Evolutionary conservation across 2,329 filamentous ascomycete species (phyloP).

Genomic region (Ophiostoma triangulosporum): DNA sequence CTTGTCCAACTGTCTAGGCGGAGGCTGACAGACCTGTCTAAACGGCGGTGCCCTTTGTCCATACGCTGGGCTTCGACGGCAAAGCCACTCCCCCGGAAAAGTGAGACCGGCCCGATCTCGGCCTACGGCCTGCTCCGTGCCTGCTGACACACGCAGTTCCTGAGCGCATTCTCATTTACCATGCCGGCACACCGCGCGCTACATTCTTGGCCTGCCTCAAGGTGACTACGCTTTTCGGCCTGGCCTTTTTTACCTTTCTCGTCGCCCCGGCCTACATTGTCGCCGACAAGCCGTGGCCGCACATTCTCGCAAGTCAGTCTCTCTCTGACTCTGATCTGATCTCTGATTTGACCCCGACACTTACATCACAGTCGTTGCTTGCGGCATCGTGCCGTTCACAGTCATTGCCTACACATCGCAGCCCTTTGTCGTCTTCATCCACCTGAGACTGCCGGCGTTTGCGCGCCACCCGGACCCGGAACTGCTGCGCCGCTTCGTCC

Average conservation of each 20-base stretch:
- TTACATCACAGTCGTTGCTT: constrained; percentile 34
- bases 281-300: constrained; percentile 24
- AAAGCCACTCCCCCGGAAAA: background rate
- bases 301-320: constrained; percentile 25
- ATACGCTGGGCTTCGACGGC: background rate
- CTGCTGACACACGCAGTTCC: constrained; percentile 23
- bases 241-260: constrained; percentile 50
- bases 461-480: constrained; percentile 39
- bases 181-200: constrained; percentile 54
- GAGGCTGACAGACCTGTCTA: background rate
- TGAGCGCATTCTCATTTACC: constrained; percentile 55
- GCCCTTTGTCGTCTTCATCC: constrained; percentile 60
- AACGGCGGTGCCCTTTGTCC: background rate
- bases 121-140: too few species aligned
- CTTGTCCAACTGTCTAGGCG: background rate
- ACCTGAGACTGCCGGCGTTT: constrained; percentile 52
- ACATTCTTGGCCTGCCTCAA: constrained; percentile 59
- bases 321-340: background rate
- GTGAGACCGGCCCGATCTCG: too few species aligned
- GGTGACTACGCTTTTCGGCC: constrained; percentile 55
- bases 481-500: constrained; percentile 39
- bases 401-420: constrained; percentile 51
- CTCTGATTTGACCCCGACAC: background rate
- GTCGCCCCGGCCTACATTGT: constrained; percentile 45
- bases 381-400: constrained; percentile 49